These are phyloP conservation scores for Fusarium chaquense DNA, from an alignment of 2,329 filamentous ascomycete genomes.

Conservation along the genomic window DNA sequence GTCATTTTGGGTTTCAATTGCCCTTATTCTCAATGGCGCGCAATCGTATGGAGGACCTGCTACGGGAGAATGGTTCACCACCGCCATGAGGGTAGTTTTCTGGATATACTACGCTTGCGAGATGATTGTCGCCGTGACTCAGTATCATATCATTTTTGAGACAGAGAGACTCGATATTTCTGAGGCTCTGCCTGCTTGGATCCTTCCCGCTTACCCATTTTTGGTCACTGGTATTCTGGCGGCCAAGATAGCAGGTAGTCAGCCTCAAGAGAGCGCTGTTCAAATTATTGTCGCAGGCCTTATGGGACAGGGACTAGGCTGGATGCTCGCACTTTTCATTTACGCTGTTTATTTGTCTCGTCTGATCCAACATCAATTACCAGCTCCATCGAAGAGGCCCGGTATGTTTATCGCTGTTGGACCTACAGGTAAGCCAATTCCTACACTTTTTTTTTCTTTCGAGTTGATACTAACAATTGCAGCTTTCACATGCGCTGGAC, in stretches of 20 bases:
- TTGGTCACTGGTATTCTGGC: constrained; percentile 26
- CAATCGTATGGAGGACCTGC: constrained; percentile 22
- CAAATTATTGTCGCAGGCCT: constrained; percentile 25
- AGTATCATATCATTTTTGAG: constrained; percentile 25
- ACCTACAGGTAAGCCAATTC: constrained; percentile 7
- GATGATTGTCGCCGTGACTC: constrained; percentile 16
- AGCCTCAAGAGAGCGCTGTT: constrained; percentile 19
- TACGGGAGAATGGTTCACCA: constrained; percentile 9
- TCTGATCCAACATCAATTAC: constrained; percentile 21
- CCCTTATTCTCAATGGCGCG: constrained; percentile 16
- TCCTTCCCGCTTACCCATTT: constrained; percentile 25
- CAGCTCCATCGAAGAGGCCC: neutral
- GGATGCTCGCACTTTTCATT: constrained; percentile 31
- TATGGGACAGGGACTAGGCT: constrained; percentile 23
- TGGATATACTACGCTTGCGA: constrained; percentile 34
- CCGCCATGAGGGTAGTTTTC: constrained; percentile 5
- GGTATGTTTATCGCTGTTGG: constrained; percentile 29
- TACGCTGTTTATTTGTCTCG: constrained; percentile 25
- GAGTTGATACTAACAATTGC: fast-evolving
- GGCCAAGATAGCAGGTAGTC: constrained; percentile 9
- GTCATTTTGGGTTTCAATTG: constrained; percentile 20
- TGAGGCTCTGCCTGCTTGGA: constrained; percentile 18
- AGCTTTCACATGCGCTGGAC: constrained; percentile 17
- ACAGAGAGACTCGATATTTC: constrained; percentile 13
- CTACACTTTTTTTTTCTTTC: fast-evolving